Evolutionary conservation across 2,329 filamentous ascomycete species (phyloP).

Genomic region (Stemphylium beticola): DNA sequence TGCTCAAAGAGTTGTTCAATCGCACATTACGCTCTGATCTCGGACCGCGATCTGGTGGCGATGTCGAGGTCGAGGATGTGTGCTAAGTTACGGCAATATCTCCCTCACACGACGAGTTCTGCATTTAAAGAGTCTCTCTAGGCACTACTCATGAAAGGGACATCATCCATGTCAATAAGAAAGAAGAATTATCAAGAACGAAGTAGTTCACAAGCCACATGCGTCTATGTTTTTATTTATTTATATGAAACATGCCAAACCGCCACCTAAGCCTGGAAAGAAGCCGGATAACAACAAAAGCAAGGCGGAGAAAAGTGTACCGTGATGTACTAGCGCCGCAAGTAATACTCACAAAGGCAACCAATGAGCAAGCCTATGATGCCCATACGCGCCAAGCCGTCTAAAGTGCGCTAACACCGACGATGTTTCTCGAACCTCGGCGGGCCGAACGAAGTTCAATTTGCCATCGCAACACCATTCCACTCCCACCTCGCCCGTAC

Average conservation of each 20-base stretch:
- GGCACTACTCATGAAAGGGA: too few species aligned
- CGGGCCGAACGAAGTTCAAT: conserved; percentile 19
- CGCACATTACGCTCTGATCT: conserved; percentile 79
- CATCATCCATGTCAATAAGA: too few species aligned
- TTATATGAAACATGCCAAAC: neutral
- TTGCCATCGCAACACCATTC: conserved; percentile 20
- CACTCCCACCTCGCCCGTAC: conserved; percentile 2
- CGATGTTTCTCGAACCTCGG: conserved; percentile 40
- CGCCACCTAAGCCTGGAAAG: neutral
- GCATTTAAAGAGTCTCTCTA: neutral
- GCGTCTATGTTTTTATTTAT: too few species aligned
- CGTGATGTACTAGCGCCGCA: neutral
- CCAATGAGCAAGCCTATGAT: conserved; percentile 9
- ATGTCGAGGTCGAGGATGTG: conserved; percentile 72
- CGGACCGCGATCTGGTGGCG: conserved; percentile 68
- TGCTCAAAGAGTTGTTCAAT: conserved; percentile 84
- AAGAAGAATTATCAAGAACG: too few species aligned
- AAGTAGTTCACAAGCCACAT: too few species aligned
- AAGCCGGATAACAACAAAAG: neutral
- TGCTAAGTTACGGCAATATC: conserved; percentile 51
- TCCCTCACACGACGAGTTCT: neutral
- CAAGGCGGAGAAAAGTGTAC: neutral
- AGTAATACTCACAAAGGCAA: neutral
- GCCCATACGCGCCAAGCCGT: conserved; percentile 19
- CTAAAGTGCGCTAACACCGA: conserved; percentile 21